A percentile compares a stretch with the other conserved stretches of the same genome.
phyloP scores from a whole-genome alignment of 2,329 filamentous ascomycete genomes.

The Bipolaris sorokiniana region DNA sequence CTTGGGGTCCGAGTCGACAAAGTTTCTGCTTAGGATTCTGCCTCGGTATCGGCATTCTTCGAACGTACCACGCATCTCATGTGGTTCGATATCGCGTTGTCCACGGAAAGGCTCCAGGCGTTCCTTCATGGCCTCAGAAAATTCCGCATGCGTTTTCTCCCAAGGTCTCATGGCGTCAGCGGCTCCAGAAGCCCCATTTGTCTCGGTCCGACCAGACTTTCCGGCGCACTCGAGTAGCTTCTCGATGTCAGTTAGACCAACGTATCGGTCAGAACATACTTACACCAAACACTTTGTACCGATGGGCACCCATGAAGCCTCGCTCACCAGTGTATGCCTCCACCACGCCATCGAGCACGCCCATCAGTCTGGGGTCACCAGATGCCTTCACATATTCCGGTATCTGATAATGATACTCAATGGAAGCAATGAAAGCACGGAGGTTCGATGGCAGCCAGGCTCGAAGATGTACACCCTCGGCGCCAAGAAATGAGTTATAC shows the following conservation, averaged over 20 bases:
- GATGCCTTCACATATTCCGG: conserved; percentile 61
- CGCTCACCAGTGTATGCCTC: conserved; percentile 63
- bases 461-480: conserved; percentile 59
- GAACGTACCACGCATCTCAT: conserved; percentile 62
- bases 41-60: conserved; percentile 61
- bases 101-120: conserved; percentile 59
- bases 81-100: conserved; percentile 56
- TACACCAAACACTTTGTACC: conserved; percentile 65
- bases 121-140: conserved; percentile 63
- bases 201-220: conserved; percentile 59
- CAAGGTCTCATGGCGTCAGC: conserved; percentile 28
- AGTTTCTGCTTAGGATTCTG: conserved; percentile 53
- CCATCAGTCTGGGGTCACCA: conserved; percentile 58
- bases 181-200: conserved; percentile 33
- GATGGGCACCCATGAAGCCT: conserved; percentile 63
- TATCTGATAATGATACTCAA: conserved; percentile 62
- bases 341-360: conserved; percentile 61
- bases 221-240: conserved; percentile 57
- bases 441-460: conserved; percentile 63
- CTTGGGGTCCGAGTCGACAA: conserved; percentile 56
- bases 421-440: conserved; percentile 61
- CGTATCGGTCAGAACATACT: background rate
- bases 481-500: conserved; percentile 60
- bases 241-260: background rate
- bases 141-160: conserved; percentile 43